These are phyloP conservation scores for Phellinidium pouzarii DNA, from an alignment of 1,284 basidiomycete genomes.

Conservation along the genomic window DNA sequence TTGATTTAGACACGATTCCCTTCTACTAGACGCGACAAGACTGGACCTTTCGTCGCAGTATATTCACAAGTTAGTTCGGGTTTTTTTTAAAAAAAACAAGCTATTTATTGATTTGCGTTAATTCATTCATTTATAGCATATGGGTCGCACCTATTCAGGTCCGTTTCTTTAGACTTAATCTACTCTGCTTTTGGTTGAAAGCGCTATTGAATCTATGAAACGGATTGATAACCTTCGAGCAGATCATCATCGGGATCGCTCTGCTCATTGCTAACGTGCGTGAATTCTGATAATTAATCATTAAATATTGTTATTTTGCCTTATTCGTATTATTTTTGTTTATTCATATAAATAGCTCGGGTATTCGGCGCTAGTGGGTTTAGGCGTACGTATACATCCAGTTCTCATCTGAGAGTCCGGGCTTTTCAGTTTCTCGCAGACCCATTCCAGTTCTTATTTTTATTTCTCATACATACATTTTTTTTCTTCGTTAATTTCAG, in stretches of 20 bases:
- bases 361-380: conserved; percentile 63
- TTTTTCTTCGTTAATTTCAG: conserved; percentile 23
- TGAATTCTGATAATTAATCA: no score
- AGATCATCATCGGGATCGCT: conserved; percentile 57
- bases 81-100: conserved; percentile 8
- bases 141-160: conserved; percentile 54
- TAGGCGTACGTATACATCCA: conserved; percentile 49
- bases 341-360: conserved; percentile 41
- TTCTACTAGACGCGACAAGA: conserved; percentile 38
- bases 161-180: conserved; percentile 22
- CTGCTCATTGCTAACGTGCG: conserved; percentile 56
- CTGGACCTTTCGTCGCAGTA: conserved; percentile 42
- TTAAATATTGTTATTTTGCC: no score
- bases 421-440: no score
- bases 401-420: no score
- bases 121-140: conserved; percentile 30
- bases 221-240: conserved; percentile 10
- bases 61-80: conserved; percentile 42
- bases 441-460: no score
- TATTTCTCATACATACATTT: no score
- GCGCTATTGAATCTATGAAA: not conserved
- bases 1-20: not conserved
- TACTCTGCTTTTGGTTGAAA: not conserved
- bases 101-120: no score
- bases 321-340: not conserved